Percentiles rank a stretch among this genome's conserved stretches.
phyloP scores from a whole-genome alignment of 306 rosid species.

The Carpinus fangiana region DNA sequence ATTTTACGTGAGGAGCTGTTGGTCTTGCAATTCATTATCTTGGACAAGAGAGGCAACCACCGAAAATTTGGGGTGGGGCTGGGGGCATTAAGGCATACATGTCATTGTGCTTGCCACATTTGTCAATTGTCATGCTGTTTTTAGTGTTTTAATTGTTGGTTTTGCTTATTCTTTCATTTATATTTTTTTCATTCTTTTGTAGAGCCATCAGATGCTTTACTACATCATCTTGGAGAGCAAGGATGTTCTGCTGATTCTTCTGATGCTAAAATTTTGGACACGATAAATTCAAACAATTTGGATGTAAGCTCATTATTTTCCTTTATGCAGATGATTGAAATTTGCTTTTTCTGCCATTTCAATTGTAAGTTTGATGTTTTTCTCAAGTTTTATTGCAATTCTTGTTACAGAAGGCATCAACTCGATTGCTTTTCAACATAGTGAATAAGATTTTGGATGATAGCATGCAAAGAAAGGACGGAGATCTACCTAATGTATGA shows the following conservation, averaged over 20 bases:
- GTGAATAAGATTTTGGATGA: slow-evolving; percentile 69
- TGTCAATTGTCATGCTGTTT: slow-evolving; percentile 14
- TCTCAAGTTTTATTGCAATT: slow-evolving; percentile 38
- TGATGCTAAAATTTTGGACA: slow-evolving; percentile 59
- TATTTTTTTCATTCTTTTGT: slow-evolving; percentile 18
- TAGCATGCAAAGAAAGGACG: slow-evolving; percentile 58
- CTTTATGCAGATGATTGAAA: not conserved
- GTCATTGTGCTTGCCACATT: not conserved
- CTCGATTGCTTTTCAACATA: slow-evolving; percentile 61
- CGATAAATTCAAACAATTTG: slow-evolving; percentile 64
- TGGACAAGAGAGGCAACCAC: not conserved
- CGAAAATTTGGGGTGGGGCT: not conserved
- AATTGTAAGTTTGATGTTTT: slow-evolving; percentile 10
- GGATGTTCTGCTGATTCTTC: slow-evolving; percentile 53
- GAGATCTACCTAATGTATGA: slow-evolving; percentile 74
- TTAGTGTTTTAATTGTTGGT: slow-evolving; percentile 21
- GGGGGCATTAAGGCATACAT: not conserved
- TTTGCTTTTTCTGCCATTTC: slow-evolving; percentile 7
- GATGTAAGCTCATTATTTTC: slow-evolving; percentile 61
- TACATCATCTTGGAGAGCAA: slow-evolving; percentile 40
- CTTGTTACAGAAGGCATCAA: slow-evolving; percentile 69
- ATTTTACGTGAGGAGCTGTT: not conserved
- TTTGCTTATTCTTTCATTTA: slow-evolving; percentile 24
- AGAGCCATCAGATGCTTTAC: slow-evolving; percentile 50
- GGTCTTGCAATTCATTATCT: not conserved